phyloP scores from a whole-genome alignment of 768 basidiomycete species.

The Boletus insuetus region DNA sequence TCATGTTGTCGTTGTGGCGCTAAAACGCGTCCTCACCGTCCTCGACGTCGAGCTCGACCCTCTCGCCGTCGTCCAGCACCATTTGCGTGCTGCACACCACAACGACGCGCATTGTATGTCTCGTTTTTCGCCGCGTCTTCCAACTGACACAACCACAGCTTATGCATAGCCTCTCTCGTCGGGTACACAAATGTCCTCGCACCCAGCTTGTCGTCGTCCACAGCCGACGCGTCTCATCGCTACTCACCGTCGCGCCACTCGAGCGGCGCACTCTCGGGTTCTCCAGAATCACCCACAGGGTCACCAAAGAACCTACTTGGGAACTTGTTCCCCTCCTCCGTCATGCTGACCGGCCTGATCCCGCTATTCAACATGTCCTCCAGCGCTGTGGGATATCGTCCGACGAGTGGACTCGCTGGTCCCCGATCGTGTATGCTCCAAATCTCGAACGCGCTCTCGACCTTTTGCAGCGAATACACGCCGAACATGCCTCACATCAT shows the following conservation, averaged over 20 bases:
- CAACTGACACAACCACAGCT: constrained; percentile 12
- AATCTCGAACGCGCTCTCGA: constrained; percentile 34
- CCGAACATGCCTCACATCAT: neutral
- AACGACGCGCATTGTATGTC: constrained; percentile 2
- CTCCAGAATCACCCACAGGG: constrained; percentile 32
- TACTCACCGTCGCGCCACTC: constrained; percentile 24
- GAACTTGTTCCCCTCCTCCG: constrained; percentile 36
- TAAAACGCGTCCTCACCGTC: constrained; percentile 1
- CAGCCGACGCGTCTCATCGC: constrained; percentile 15
- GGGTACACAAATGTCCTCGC: neutral
- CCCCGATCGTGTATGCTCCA: constrained; percentile 32
- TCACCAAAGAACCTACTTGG: constrained; percentile 44
- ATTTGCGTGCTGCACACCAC: neutral
- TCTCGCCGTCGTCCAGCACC: neutral
- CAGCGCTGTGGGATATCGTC: constrained; percentile 31
- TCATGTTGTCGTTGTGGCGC: constrained; percentile 39
- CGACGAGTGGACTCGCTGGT: constrained; percentile 42
- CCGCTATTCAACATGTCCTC: constrained; percentile 23
- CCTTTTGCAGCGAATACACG: constrained; percentile 11
- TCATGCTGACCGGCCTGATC: neutral
- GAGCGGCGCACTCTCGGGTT: constrained; percentile 23
- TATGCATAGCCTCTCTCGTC: constrained; percentile 21
- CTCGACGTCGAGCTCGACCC: constrained; percentile 3
- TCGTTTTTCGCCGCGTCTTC: neutral
- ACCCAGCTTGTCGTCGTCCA: neutral